Conservation (phyloP, 2,329 filamentous ascomycete genomes). For the Chaetomium sp. region DNA sequence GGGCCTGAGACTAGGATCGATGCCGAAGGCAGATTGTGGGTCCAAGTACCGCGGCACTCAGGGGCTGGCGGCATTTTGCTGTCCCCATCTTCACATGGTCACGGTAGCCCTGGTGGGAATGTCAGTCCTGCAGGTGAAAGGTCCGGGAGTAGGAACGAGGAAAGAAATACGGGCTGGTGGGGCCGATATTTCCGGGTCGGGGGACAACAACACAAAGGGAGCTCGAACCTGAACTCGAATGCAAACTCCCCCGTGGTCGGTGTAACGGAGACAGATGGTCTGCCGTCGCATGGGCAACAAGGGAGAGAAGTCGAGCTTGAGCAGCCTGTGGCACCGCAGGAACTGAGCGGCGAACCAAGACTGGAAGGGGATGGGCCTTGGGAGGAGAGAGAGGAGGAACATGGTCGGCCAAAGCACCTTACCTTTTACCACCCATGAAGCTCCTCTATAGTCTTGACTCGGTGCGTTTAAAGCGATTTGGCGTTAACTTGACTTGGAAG, state of each 20-base stretch:
- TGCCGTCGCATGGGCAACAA: not conserved
- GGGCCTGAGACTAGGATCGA: slow-evolving; percentile 18
- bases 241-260: not conserved
- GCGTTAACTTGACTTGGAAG: too few species aligned
- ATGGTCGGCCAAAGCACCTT: too few species aligned
- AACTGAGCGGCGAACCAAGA: slow-evolving; percentile 10
- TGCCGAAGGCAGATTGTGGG: slow-evolving; percentile 19
- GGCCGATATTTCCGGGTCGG: too few species aligned
- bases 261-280: not conserved
- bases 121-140: not conserved
- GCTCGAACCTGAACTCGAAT: too few species aligned
- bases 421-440: too few species aligned
- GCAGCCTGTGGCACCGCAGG: slow-evolving; percentile 7
- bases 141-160: too few species aligned
- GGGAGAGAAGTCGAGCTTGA: not conserved
- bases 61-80: not conserved
- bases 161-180: too few species aligned
- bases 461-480: too few species aligned
- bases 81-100: not conserved
- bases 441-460: too few species aligned
- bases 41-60: slow-evolving; percentile 13
- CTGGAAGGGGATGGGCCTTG: not conserved
- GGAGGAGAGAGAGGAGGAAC: too few species aligned
- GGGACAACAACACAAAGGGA: too few species aligned
- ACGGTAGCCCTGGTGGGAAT: not conserved